Percentiles rank a stretch among this genome's conserved stretches.
phyloP scores from a whole-genome alignment of 140 eudicot genomes.

The Erigeron philadelphicus region DNA sequence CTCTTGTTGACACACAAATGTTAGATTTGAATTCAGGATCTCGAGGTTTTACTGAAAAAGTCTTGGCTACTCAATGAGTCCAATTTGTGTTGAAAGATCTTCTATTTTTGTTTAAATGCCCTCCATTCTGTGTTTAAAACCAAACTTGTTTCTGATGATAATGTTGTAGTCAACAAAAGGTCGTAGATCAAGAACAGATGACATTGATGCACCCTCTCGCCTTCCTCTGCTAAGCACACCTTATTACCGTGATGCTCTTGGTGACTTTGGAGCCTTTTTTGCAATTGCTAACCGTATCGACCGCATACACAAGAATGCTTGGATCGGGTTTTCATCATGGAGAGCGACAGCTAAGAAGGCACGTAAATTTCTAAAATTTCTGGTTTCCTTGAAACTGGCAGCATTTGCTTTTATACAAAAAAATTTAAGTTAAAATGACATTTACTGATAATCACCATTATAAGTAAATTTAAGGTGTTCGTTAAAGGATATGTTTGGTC shows the following conservation, averaged over 20 bases:
- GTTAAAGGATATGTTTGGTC: constrained; percentile 18
- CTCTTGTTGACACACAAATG: too few relatives aligned
- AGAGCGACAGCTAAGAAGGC: constrained; percentile 80
- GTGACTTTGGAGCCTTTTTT: constrained; percentile 87
- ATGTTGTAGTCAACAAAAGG: constrained; percentile 67
- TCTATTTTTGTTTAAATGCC: background rate
- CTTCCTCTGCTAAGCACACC: constrained; percentile 68
- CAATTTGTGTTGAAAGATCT: background rate
- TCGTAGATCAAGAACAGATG: constrained; percentile 74
- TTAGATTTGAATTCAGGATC: too few relatives aligned
- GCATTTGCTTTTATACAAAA: background rate
- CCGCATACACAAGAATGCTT: constrained; percentile 82
- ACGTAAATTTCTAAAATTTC: constrained; percentile 13
- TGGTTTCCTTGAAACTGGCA: background rate
- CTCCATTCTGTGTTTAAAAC: background rate
- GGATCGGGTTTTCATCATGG: constrained; percentile 98
- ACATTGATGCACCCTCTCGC: constrained; percentile 88
- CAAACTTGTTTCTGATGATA: constrained; percentile 2
- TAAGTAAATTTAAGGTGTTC: background rate
- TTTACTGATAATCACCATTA: background rate
- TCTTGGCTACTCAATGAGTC: background rate
- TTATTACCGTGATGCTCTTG: constrained; percentile 73
- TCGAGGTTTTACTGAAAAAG: background rate
- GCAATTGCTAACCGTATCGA: constrained; percentile 84
- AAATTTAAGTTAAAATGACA: background rate